Evolutionary conservation across 2,329 filamentous ascomycete genomes (phyloP), one percentile per base, ranked within the genome.

Genomic region (Claviceps monticola): DNA sequence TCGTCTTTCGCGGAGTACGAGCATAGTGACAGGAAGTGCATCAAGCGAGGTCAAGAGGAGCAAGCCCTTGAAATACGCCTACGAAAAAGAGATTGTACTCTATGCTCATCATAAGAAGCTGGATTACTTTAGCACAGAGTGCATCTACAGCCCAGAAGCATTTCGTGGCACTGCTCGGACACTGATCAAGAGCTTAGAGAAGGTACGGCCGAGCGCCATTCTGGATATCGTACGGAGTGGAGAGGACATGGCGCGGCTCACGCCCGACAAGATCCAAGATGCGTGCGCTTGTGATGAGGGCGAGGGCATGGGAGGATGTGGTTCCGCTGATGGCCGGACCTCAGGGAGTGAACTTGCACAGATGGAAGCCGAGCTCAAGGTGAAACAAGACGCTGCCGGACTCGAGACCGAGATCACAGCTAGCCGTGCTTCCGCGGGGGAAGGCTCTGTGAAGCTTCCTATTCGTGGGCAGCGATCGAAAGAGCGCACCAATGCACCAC

Each of bases 71-170:
- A 97, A 98, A 67, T 98, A 97, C 66, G 90, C 91, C 1, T 98
- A 97, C 64, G 93, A 98, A 66, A 98, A 98, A 71, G 93, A 98
- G 65, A 98, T 98, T 58, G 93, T 98, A 17, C 75, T 98, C 5
- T 98, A 98, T 64, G 93, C 93, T 5, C 88, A 97, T 64, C 89
- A 98, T 72, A 95, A 93, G 69, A 90, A 90, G 66, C 75, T 98
- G 56, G 90, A 97, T 65, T 98, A 98, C 69, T 98, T 98, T 69
- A 95, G 84, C 62, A 98, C 93, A 0, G 93, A 98, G 69, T 98
- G 93, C 73, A 89, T 98, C 55, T 98, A 98, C 72, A 95, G 88
- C 51, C 93, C 93, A 0, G 93, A 98, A 68, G 93, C 93, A 2
- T 98, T 98, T 64, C 79, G 93, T 54, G 93, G 93, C 3, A 95